Evolutionary conservation across 139 green algal species (phyloP).

Genomic region (Astrephomene gubernaculifera): DNA sequence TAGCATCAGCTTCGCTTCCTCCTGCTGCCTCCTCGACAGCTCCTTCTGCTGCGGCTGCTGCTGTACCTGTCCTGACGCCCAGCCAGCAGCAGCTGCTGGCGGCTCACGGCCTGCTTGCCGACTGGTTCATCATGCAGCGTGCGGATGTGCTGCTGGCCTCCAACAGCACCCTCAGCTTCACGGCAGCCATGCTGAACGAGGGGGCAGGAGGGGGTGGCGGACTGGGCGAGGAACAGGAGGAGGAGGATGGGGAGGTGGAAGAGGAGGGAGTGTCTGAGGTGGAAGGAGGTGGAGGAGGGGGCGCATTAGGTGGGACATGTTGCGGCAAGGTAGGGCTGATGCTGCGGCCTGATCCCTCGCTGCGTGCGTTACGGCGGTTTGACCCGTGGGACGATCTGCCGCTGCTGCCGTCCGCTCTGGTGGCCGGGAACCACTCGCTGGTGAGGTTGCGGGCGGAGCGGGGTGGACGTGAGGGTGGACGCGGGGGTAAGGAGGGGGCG

Average conservation of each 20-base stretch:
- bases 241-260: background rate
- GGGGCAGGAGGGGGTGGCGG: background rate
- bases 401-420: conserved; percentile 2
- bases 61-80: no score
- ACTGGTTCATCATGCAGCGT: background rate
- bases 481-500: no score
- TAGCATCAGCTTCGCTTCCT: no score
- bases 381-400: conserved; percentile 6
- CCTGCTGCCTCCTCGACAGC: no score
- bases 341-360: background rate
- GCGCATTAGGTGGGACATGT: background rate
- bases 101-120: background rate
- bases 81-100: background rate
- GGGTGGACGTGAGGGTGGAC: no score
- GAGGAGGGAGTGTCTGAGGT: background rate
- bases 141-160: background rate
- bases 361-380: background rate
- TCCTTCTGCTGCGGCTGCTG: no score
- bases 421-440: background rate
- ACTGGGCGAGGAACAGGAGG: no score
- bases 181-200: background rate
- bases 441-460: no score
- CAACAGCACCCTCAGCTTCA: conserved; percentile 16
- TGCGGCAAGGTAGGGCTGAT: background rate
- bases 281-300: background rate